Evolutionary conservation across 108 stramenopile species (phyloP).

Genomic region (Bacterosira constricta): DNA sequence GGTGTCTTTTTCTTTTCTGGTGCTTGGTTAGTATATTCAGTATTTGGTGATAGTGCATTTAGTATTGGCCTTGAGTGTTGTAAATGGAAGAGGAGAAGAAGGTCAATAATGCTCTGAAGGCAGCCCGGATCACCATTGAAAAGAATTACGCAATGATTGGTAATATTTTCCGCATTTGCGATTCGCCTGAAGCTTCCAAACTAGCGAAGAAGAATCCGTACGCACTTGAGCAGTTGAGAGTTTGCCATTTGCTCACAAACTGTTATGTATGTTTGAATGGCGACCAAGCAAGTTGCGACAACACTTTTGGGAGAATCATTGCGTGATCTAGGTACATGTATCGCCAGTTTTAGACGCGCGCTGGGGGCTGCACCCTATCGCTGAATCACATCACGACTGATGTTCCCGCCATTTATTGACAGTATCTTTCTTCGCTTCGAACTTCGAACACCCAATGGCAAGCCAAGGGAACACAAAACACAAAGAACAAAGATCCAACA

Average conservation of each 20-base stretch:
- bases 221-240: constrained; percentile 19
- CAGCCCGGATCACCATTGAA: neutral
- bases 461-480: no score
- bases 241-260: constrained; percentile 11
- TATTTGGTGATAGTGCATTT: neutral
- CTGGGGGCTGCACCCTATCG: no score
- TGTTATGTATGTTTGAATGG: constrained; percentile 18
- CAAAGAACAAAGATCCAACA: no score
- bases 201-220: constrained; percentile 4
- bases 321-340: no score
- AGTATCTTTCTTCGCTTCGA: no score
- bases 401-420: no score
- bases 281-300: neutral
- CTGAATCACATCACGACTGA: no score
- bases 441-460: no score
- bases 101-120: constrained; percentile 1
- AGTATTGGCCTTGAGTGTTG: neutral
- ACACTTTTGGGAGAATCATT: no score
- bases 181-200: neutral
- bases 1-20: neutral
- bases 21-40: neutral
- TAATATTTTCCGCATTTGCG: constrained; percentile 7
- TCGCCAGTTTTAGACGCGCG: no score
- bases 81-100: neutral
- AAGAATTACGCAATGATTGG: neutral